Base-by-base conservation (phyloP, 768 basidiomycete genomes). In the Lactarius hengduanensis region DNA sequence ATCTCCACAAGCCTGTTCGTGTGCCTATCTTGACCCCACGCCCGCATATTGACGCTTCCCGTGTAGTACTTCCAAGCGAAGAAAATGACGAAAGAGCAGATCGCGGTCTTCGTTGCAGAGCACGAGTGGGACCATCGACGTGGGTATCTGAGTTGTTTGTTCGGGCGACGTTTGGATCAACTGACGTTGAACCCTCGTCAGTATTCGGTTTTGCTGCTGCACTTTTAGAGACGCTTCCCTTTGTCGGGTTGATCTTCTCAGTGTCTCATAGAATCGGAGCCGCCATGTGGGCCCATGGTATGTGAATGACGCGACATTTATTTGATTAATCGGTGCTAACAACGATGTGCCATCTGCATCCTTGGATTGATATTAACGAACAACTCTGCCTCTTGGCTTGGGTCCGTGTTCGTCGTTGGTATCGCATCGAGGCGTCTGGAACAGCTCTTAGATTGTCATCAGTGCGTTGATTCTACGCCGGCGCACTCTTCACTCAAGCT, bases 281-380 rank as follows among this genome's bases (percentile, higher is more conserved):
- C 2, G 94, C 94, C 1, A 96, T 97, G 95, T 96, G 94, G 90
- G 90, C 91, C 4, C 86, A 88, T 28, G 91, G 89, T 91, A 80
- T 72, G 30, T 34, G 36, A 45, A 40, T 16, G 30, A 58, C 28
- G 10, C 10, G 5, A 26, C 2, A 3, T 26, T 57, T 10, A 28
- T 56, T 22, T 9, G 32, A 16, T 16, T 3, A 45, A 16, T 36
- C 26, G 16, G 9, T 28, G 34, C 26, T 45, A 41, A 54, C 18
- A 20, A 20, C 11, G 3, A 26, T 26, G 26, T 30, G 36, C 11
- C 11, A 11, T 38, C 11, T 13, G 10, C 36, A 38, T 38, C 11
- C 15, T 13, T 40, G 40, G 40, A 40, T 40, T 40, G 40, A 40
- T 40, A 40, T 5, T 16, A 13, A 40, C 15, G 15, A 40, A 15